These are phyloP conservation scores for Hypoxylon rubiginosum DNA, from an alignment of 2,329 filamentous ascomycete genomes.

Conservation along the genomic window DNA sequence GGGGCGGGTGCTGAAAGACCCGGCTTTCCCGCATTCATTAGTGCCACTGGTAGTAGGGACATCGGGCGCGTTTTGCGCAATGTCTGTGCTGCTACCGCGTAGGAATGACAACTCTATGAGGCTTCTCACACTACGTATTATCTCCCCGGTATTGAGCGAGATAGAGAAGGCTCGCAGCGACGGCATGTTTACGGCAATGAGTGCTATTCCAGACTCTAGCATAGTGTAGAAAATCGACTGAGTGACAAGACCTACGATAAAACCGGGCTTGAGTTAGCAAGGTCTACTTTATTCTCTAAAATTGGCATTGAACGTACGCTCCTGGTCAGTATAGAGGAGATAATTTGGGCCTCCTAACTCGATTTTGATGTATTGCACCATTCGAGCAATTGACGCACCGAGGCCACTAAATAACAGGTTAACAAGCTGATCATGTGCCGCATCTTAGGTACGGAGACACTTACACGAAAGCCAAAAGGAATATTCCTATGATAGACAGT, in stretches of 20 bases:
- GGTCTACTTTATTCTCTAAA: too few species aligned
- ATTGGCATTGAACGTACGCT: slow-evolving; percentile 34
- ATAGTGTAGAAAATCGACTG: slow-evolving; percentile 22
- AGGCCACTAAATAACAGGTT: slow-evolving; percentile 6
- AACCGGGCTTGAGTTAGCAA: too few species aligned
- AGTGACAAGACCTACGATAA: slow-evolving; percentile 18
- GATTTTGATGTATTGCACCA: slow-evolving; percentile 28
- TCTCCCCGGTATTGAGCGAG: slow-evolving; percentile 4
- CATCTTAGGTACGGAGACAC: not conserved
- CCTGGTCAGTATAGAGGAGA: slow-evolving; percentile 19
- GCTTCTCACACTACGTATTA: slow-evolving; percentile 12
- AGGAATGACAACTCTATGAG: slow-evolving; percentile 2
- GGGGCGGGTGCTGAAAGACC: slow-evolving; percentile 1
- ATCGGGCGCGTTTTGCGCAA: not conserved
- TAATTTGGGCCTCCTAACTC: slow-evolving; percentile 28
- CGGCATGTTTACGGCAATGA: slow-evolving; percentile 28
- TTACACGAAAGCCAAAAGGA: slow-evolving; percentile 29
- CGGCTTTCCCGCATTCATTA: not conserved
- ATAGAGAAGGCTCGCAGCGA: slow-evolving; percentile 14
- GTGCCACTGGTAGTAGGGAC: not conserved
- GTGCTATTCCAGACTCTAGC: slow-evolving; percentile 20
- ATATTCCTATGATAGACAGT: slow-evolving; percentile 34
- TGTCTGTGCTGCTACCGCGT: not conserved
- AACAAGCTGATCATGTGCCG: not conserved
- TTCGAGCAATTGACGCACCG: slow-evolving; percentile 19